Percentiles rank a stretch among this genome's conserved stretches.
phyloP scores from a whole-genome alignment of 148 eudicot genomes.

The Pouteria glomerata region DNA sequence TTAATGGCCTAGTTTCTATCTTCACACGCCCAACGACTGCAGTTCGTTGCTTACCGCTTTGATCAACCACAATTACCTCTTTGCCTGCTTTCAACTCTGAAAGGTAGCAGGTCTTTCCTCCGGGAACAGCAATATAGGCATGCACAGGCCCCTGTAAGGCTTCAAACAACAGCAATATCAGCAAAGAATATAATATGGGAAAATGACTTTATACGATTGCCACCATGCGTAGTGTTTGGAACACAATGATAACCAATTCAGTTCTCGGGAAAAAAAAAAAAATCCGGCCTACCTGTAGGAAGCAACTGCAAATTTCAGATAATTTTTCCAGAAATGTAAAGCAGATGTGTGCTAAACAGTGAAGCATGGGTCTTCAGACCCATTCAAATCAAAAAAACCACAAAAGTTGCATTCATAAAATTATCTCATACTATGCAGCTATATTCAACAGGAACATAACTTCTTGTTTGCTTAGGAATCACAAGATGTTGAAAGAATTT shows the following conservation, averaged over 20 bases:
- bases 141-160: slow-evolving; percentile 81
- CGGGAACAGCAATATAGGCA: slow-evolving; percentile 88
- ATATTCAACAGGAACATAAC: background rate
- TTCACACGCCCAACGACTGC: slow-evolving; percentile 88
- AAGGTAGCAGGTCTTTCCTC: slow-evolving; percentile 86
- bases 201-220: background rate
- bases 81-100: slow-evolving; percentile 84
- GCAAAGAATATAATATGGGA: background rate
- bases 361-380: background rate
- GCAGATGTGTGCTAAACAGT: background rate
- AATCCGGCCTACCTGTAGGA: no score
- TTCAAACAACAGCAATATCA: slow-evolving; percentile 8
- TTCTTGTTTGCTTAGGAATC: background rate
- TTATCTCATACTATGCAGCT: background rate
- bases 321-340: slow-evolving; percentile 2
- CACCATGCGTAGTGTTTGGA: background rate
- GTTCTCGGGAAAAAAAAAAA: no score
- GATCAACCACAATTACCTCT: slow-evolving; percentile 73
- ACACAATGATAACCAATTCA: background rate
- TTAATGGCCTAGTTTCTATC: slow-evolving; percentile 76
- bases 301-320: no score
- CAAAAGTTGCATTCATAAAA: background rate
- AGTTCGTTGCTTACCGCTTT: slow-evolving; percentile 65
- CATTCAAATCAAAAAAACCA: background rate
- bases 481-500: background rate